These are phyloP conservation scores for Brassica cretica DNA, from an alignment of 345 rosid species.

Conservation along the genomic window DNA sequence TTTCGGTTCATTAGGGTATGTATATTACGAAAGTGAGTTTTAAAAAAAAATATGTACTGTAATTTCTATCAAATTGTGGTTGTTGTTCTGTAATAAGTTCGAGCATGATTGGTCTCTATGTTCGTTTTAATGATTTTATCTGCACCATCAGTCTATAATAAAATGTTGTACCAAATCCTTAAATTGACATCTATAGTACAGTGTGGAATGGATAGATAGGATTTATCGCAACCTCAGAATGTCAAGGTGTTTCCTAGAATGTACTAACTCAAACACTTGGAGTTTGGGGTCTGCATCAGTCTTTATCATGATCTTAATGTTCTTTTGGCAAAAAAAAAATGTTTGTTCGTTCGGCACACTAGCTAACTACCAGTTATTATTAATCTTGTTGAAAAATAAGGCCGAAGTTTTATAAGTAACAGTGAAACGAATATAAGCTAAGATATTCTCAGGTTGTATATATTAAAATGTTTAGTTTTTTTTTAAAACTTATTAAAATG, in stretches of 20 bases:
- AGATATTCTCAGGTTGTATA: neutral
- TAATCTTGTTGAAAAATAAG: conserved; percentile 10
- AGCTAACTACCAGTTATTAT: conserved; percentile 30
- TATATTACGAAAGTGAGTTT: neutral
- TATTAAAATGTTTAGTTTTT: neutral
- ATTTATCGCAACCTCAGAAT: neutral
- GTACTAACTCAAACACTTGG: neutral
- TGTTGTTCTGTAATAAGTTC: conserved; percentile 1
- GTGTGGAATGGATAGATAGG: neutral
- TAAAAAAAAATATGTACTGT: neutral
- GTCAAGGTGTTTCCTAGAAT: conserved; percentile 2
- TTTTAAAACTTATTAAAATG: too few species aligned
- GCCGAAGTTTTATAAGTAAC: neutral
- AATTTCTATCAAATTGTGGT: neutral
- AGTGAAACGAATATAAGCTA: conserved; percentile 11
- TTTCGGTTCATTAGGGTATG: conserved; percentile 1
- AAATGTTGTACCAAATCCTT: neutral
- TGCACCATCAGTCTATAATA: neutral
- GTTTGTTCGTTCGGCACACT: conserved; percentile 20
- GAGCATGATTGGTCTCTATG: neutral
- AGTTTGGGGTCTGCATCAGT: conserved; percentile 21
- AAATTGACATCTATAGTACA: neutral
- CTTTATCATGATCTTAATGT: conserved; percentile 14
- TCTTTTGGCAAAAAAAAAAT: neutral
- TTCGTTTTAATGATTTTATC: too few species aligned